phyloP scores from a whole-genome alignment of 176 grass and related monocot species.

The Bonia amplexicaulis region DNA sequence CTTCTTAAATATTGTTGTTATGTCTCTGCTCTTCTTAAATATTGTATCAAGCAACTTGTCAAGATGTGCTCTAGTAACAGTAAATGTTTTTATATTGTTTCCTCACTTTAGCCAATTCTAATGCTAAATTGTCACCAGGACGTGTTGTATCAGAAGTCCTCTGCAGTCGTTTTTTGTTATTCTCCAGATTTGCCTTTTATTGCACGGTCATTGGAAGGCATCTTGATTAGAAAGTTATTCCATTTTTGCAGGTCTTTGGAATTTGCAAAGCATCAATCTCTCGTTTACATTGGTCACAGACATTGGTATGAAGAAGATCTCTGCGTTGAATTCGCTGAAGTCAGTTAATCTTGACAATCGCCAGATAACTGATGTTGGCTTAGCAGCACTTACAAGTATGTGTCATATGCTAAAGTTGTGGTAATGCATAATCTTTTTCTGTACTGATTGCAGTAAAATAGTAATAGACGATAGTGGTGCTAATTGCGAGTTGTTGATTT shows the following conservation, averaged over 20 bases:
- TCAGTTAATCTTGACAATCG: slow-evolving; percentile 84
- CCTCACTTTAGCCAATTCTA: background rate
- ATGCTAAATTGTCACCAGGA: background rate
- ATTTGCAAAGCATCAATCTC: slow-evolving; percentile 79
- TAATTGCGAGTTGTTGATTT: background rate
- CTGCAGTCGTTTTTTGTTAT: background rate
- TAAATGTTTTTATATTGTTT: background rate
- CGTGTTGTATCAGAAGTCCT: background rate
- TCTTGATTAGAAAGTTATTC: slow-evolving; percentile 9
- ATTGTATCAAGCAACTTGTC: background rate
- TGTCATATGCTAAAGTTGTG: background rate
- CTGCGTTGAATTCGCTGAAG: slow-evolving; percentile 59
- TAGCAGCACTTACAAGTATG: slow-evolving; percentile 73
- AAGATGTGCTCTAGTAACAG: background rate
- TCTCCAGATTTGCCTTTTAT: background rate
- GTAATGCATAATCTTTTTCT: background rate
- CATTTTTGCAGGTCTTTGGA: slow-evolving; percentile 50
- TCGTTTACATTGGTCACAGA: slow-evolving; percentile 89
- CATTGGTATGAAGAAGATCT: slow-evolving; percentile 69
- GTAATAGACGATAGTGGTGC: background rate
- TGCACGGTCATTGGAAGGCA: background rate
- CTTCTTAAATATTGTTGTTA: background rate
- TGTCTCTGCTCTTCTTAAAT: background rate
- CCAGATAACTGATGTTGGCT: slow-evolving; percentile 85
- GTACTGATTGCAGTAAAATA: background rate